phyloP scores from a whole-genome alignment of 331 rosid species.

The Pyrus hybrid region DNA sequence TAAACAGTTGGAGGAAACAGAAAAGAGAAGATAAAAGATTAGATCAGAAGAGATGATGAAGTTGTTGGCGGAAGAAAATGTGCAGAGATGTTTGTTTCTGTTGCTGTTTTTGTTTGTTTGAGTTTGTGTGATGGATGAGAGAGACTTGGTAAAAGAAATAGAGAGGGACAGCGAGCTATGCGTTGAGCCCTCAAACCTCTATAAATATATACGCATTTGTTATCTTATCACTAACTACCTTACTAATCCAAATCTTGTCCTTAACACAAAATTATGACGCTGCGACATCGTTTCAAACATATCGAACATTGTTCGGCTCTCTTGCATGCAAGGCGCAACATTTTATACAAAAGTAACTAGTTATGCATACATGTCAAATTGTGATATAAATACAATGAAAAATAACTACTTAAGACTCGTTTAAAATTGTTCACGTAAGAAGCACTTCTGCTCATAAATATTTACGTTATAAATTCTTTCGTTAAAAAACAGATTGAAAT shows the following conservation, averaged over 20 bases:
- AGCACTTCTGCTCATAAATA: too few species aligned
- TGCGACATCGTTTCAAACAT: not conserved
- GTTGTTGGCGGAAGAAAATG: slow-evolving; percentile 34
- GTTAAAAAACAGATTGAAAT: not conserved
- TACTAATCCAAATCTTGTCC: not conserved
- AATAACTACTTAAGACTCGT: too few species aligned
- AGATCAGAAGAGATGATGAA: not conserved
- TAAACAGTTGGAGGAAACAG: slow-evolving; percentile 16
- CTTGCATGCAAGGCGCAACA: too few species aligned
- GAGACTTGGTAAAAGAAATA: slow-evolving; percentile 28
- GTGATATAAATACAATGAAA: accelerated
- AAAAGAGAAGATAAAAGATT: not conserved
- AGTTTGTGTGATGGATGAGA: slow-evolving; percentile 8
- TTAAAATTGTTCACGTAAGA: too few species aligned
- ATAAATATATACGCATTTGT: not conserved
- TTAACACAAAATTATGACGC: not conserved
- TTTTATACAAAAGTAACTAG: too few species aligned
- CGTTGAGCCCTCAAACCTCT: slow-evolving; percentile 31
- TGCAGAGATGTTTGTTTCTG: slow-evolving; percentile 24
- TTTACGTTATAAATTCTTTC: too few species aligned
- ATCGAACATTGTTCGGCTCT: too few species aligned
- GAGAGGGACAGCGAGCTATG: slow-evolving; percentile 20
- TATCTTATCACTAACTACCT: not conserved
- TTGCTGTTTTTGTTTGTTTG: slow-evolving; percentile 1
- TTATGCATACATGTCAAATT: too few species aligned